phyloP scores from a whole-genome alignment of 2,329 filamentous ascomycete genomes.

The Drechslera avenae region DNA sequence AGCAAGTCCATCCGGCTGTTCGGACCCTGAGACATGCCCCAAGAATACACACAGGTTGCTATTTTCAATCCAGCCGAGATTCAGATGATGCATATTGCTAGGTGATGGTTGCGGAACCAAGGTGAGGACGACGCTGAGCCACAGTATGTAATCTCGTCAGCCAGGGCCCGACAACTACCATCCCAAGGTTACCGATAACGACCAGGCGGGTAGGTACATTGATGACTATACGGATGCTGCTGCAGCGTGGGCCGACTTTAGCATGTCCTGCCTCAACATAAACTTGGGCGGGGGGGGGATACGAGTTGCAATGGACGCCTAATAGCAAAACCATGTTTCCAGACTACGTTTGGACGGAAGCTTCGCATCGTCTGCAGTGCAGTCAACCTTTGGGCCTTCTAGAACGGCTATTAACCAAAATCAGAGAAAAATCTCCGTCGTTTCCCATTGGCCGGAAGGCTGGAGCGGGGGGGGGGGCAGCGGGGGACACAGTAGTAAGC shows the following conservation, averaged over 20 bases:
- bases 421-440: slow-evolving; percentile 14
- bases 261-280: slow-evolving; percentile 1
- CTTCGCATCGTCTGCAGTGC: slow-evolving; percentile 7
- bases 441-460: slow-evolving; percentile 17
- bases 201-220: too few species aligned
- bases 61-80: neutral
- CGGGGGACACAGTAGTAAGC: slow-evolving; percentile 16
- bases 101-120: neutral
- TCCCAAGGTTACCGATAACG: too few species aligned
- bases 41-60: neutral
- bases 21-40: neutral
- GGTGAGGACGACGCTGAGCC: too few species aligned
- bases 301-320: neutral
- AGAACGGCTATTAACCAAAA: neutral
- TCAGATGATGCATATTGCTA: neutral
- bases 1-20: neutral
- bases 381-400: neutral
- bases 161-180: too few species aligned
- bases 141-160: too few species aligned
- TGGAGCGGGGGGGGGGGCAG: slow-evolving; percentile 14
- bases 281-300: too few species aligned
- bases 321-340: slow-evolving; percentile 1
- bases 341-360: slow-evolving; percentile 1
- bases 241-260: too few species aligned
- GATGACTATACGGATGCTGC: too few species aligned